Base-by-base conservation (phyloP, 164 flowering plant species). In the Tetracentron sinense region DNA sequence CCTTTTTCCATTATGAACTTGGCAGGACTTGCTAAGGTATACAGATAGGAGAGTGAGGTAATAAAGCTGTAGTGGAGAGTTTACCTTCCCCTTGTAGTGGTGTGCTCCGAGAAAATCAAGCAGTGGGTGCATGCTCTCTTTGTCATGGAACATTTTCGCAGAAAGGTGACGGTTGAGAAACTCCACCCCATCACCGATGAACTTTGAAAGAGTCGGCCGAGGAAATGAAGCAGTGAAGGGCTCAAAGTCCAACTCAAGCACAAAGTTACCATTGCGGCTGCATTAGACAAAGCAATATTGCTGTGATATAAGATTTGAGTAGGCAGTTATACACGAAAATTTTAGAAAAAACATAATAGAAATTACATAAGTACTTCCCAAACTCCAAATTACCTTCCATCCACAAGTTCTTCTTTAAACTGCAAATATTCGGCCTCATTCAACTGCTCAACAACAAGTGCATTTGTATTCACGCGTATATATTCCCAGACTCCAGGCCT, bases 141-240 rank as follows among this genome's bases (percentile, higher is more conserved):
- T 85, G 74, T 83, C 95, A 72, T 94, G 96, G 71, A 94, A 94
- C 85, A 95, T 77, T 55, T 89, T 95, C 1, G 99, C 90, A 47
- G 99, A 95, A 30, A 91, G 99, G 69, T 92, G 96, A 15, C 97
- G 82, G 58, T 89, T 91, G 61, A 95, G 96, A 77, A 95, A 91
- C 78, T 92, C 96, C 20, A 95, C 96, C 1, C 99, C 99, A 74
- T 17, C 92, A 87, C 1, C 99, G 44, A 85, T 80, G 23, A 82
- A 83, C 47, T 79, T 76, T 16, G 87, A 77, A 1, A 81, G 73
- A 19, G 76, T 72, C 27, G 81, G 66, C 27, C 63, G 71, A 6
- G 85, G 85, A 25, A 60, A 23, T n/a, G n/a, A n/a, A n/a, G n/a
- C n/a, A n/a, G n/a, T n/a, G n/a, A n/a, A n/a, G n/a, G n/a, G 99